Base-by-base conservation (phyloP, 179 eudicot genomes). In the Silene vulgaris region DNA sequence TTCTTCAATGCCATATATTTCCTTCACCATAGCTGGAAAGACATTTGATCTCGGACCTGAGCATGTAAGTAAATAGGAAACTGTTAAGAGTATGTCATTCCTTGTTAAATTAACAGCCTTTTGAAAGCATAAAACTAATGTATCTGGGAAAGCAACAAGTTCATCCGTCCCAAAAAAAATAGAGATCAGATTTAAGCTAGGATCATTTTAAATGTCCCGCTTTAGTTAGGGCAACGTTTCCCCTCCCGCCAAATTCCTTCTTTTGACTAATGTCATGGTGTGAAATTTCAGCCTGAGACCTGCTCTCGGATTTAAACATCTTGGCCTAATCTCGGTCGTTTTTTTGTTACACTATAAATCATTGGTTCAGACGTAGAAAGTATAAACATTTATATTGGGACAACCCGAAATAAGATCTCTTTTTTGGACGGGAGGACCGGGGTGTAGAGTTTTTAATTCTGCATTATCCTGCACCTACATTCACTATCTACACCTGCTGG, bases 1-100 rank as follows among this genome's bases (percentile, higher is more conserved):
- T 56, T 84, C 98, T 48, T 78, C 91, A 8, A 80, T 92, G 95
- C 98, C 98, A 30, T 76, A 63, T 76, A 78, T 93, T 72, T 82
- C 97, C 72, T 88, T 93, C 74, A 86, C 93, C 29, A 85, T 91
- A 35, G 97, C 95, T 75, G 97, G 92, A 59, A 91, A 84, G 82
- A 73, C 79, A 20, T 93, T 93, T 78, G 93, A 86, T 73, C 88
- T 93, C 74, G 30, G 79, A 45, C 88, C 98, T 29, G 89, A 91
- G 66, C 85, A 93, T 89, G 98, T 93, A 84, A 77, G 37, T 26
- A 26, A 35, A 65, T 40, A 63, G 9, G 12, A 16, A 26, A 26
- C 28, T 28, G 21, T 17, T 7, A n/a, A n/a, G 14, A 9, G 11
- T 16, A 52, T 3, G 50, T 21, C 14, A 6, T 23, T 35, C 8